Percentiles rank a stretch among this genome's conserved stretches.
Conservation (phyloP, 306 rosid species). For the Neltuma alba region DNA sequence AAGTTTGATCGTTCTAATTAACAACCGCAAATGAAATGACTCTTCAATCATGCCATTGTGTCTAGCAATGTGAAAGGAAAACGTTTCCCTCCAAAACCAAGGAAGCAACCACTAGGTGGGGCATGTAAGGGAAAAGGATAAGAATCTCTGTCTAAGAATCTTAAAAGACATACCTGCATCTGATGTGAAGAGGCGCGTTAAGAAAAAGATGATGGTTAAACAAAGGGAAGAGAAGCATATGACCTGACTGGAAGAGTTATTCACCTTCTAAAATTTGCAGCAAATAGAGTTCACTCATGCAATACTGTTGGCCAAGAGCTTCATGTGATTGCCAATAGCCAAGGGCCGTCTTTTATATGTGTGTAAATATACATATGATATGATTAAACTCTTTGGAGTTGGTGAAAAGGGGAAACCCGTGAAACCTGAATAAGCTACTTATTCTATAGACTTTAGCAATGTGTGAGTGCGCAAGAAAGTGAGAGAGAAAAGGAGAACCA, state of each 20-base stretch:
- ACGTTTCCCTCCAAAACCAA: background rate
- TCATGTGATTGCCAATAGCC: constrained; percentile 25
- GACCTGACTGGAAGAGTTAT: constrained; percentile 2
- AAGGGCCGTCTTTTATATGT: background rate
- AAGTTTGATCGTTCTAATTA: background rate
- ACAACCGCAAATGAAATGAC: too few species aligned
- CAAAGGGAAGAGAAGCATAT: background rate
- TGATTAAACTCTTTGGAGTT: background rate
- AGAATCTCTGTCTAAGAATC: background rate
- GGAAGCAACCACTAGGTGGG: background rate
- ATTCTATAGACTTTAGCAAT: background rate
- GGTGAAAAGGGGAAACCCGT: constrained; percentile 40
- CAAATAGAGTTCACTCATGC: constrained; percentile 6
- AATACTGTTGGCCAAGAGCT: constrained; percentile 26
- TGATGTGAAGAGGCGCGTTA: constrained; percentile 5
- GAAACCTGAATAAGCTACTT: constrained; percentile 33
- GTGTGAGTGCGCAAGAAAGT: constrained; percentile 35
- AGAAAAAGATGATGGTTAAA: background rate
- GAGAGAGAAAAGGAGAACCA: constrained; percentile 7
- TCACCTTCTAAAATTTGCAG: constrained; percentile 13
- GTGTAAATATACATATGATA: too few species aligned
- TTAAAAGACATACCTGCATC: constrained; percentile 12
- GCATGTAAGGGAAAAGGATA: background rate
- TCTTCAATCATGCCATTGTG: background rate
- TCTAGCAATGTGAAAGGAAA: background rate